A percentile compares a stretch with the other conserved stretches of the same genome.
Conservation (phyloP, 768 basidiomycete species). For the Neoboletus brunneissimus region DNA sequence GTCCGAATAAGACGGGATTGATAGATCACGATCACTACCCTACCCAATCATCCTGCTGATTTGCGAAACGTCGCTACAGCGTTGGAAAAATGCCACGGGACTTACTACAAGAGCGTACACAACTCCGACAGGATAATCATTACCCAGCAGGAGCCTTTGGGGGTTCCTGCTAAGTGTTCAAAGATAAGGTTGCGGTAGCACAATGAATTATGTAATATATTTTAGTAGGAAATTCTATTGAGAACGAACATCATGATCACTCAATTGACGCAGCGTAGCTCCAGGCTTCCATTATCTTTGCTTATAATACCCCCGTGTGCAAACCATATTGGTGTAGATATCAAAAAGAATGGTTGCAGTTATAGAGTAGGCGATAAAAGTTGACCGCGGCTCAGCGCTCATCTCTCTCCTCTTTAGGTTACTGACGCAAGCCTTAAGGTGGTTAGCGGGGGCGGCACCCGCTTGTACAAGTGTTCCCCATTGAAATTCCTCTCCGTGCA, state of each 20-base stretch:
- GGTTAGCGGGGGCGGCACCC: too few species aligned
- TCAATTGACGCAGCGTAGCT: not conserved
- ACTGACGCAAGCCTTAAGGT: too few species aligned
- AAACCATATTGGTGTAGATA: too few species aligned
- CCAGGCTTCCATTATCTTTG: not conserved
- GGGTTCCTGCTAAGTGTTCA: not conserved
- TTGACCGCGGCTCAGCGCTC: too few species aligned
- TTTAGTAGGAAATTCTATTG: not conserved
- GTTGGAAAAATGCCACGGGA: not conserved
- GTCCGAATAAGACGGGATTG: not conserved
- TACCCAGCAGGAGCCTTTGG: not conserved
- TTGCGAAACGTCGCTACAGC: not conserved
- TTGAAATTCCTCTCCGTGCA: not conserved
- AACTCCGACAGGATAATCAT: not conserved
- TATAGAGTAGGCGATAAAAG: too few species aligned
- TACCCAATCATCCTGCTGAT: not conserved
- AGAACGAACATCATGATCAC: not conserved
- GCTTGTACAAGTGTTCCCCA: too few species aligned
- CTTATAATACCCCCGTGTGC: not conserved
- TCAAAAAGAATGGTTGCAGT: too few species aligned
- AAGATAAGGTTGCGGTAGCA: not conserved
- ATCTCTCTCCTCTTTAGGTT: too few species aligned
- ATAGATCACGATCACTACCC: not conserved
- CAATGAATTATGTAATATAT: not conserved
- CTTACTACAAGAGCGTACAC: not conserved